These are phyloP conservation scores for Waltiozyma solani DNA, from an alignment of 1,139 yeast genomes.

Conservation along the genomic window DNA sequence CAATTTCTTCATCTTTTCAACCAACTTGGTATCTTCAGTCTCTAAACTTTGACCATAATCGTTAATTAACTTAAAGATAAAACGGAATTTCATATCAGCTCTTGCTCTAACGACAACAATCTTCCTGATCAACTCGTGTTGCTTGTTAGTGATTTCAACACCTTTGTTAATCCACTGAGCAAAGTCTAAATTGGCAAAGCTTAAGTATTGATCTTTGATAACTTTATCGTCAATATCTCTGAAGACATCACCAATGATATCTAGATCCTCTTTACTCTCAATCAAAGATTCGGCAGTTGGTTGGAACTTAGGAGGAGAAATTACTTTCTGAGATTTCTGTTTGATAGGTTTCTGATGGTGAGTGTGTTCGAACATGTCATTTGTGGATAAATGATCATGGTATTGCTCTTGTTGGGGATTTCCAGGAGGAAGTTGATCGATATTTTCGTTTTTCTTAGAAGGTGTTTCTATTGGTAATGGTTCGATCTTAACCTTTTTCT, in stretches of 20 bases:
- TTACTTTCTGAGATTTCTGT: neutral
- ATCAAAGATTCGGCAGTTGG: conserved; percentile 4
- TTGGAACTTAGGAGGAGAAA: conserved; percentile 7
- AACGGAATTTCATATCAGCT: conserved; percentile 27
- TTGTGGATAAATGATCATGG: neutral
- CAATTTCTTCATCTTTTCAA: conserved; percentile 26
- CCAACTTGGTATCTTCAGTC: conserved; percentile 24
- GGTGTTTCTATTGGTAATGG: neutral
- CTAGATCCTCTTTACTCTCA: conserved; percentile 1
- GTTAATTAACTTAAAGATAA: conserved; percentile 26
- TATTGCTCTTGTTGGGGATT: neutral
- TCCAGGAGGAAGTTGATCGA: neutral
- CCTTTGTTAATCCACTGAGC: conserved; percentile 30
- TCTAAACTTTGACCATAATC: conserved; percentile 27
- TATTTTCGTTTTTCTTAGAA: too few species aligned
- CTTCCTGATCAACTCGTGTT: conserved; percentile 23
- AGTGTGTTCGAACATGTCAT: neutral
- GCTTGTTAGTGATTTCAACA: conserved; percentile 21
- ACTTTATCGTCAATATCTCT: conserved; percentile 8
- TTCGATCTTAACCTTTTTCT: neutral
- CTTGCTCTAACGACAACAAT: conserved; percentile 29
- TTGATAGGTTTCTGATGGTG: neutral
- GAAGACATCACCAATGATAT: conserved; percentile 8
- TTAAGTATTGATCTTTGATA: conserved; percentile 17
- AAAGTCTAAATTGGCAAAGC: conserved; percentile 21